Percentiles rank a stretch among this genome's conserved stretches.
Conservation (phyloP, 257 asterid genomes). For the Nicotiana tabacum region DNA sequence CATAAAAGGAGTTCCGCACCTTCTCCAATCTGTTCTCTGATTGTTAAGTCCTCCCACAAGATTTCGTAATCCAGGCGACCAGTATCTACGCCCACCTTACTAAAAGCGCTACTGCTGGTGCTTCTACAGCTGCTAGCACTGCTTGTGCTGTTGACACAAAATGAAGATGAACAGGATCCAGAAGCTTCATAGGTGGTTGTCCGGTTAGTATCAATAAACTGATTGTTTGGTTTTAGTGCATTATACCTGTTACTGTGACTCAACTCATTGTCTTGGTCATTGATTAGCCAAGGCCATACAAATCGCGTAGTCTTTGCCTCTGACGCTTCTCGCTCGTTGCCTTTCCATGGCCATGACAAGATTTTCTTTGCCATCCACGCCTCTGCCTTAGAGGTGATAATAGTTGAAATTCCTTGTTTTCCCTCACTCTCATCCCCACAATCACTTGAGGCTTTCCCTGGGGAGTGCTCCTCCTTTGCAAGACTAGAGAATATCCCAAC, state of each 20-base stretch:
- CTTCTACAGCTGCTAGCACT: constrained; percentile 86
- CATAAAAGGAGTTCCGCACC: constrained; percentile 34
- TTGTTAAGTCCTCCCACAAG: constrained; percentile 90
- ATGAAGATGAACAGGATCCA: constrained; percentile 69
- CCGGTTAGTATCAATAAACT: constrained; percentile 34
- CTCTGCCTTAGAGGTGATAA: constrained; percentile 68
- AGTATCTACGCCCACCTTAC: constrained; percentile 56
- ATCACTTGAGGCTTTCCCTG: constrained; percentile 37
- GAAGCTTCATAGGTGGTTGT: constrained; percentile 55
- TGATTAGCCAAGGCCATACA: constrained; percentile 68
- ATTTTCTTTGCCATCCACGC: constrained; percentile 62
- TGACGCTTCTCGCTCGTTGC: constrained; percentile 53
- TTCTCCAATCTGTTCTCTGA: constrained; percentile 87
- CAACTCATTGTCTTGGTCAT: constrained; percentile 54
- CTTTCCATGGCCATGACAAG: constrained; percentile 78
- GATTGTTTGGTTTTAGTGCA: constrained; percentile 43
- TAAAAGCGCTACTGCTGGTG: constrained; percentile 62
- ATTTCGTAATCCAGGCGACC: constrained; percentile 79
- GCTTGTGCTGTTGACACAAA: constrained; percentile 70
- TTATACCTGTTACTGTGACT: constrained; percentile 29
- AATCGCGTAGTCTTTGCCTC: constrained; percentile 52
- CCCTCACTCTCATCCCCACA: constrained; percentile 71
- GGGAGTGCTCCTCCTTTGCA: constrained; percentile 15
- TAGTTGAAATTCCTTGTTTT: constrained; percentile 56
- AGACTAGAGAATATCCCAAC: constrained; percentile 58